phyloP scores from a whole-genome alignment of 2,329 filamentous ascomycete genomes.

The Periconia sp. region DNA sequence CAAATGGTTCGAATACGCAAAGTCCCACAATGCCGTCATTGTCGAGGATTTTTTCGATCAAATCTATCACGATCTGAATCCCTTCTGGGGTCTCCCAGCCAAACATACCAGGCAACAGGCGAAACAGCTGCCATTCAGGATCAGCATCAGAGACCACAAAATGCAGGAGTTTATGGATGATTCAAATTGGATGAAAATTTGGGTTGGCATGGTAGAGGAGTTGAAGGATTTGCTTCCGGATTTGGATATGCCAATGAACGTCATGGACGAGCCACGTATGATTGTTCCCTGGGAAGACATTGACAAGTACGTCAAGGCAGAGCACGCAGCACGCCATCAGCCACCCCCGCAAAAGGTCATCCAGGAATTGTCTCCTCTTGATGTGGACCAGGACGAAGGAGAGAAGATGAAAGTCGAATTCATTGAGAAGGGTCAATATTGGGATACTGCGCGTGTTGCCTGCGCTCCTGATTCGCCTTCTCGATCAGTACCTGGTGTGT shows the following conservation, averaged over 20 bases:
- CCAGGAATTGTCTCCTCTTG: slow-evolving; percentile 11
- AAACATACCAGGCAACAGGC: slow-evolving; percentile 46
- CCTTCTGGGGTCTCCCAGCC: slow-evolving; percentile 52
- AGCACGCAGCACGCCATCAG: slow-evolving; percentile 28
- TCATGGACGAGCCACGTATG: slow-evolving; percentile 53
- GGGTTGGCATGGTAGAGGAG: slow-evolving; percentile 44
- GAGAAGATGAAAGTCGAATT: slow-evolving; percentile 35
- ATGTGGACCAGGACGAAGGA: slow-evolving; percentile 27
- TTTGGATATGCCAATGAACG: slow-evolving; percentile 51
- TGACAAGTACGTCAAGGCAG: slow-evolving; percentile 40
- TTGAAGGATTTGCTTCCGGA: slow-evolving; percentile 47
- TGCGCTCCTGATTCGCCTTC: slow-evolving; percentile 45
- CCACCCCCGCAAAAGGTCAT: slow-evolving; percentile 28
- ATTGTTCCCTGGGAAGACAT: slow-evolving; percentile 52
- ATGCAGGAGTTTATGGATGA: slow-evolving; percentile 31
- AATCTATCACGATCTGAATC: slow-evolving; percentile 52
- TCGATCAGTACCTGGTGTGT: slow-evolving; percentile 32
- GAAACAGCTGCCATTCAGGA: slow-evolving; percentile 38
- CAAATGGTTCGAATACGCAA: slow-evolving; percentile 50
- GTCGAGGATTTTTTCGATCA: slow-evolving; percentile 56
- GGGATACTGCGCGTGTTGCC: slow-evolving; percentile 46
- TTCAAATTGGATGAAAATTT: slow-evolving; percentile 45
- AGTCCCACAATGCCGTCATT: slow-evolving; percentile 45
- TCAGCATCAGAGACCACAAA: slow-evolving; percentile 46
- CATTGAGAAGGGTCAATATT: slow-evolving; percentile 39